A percentile compares a stretch with the other conserved stretches of the same genome.
phyloP scores from a whole-genome alignment of 169 alveolate genomes.

The Plasmodium cynomolgi region DNA sequence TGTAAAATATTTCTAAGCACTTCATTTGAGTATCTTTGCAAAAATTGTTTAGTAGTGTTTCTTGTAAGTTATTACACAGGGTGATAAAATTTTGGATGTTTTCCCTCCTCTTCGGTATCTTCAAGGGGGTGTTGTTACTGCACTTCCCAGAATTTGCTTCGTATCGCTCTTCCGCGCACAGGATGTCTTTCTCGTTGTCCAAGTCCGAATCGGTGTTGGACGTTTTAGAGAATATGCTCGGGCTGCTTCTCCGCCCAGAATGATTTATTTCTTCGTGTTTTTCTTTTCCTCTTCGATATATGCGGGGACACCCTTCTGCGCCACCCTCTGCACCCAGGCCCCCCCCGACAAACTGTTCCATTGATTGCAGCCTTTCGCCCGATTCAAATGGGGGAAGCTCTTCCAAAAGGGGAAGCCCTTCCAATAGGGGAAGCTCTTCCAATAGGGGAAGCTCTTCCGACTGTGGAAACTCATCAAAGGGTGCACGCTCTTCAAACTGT shows the following conservation, averaged over 20 bases:
- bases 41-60: slow-evolving; percentile 60
- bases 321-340: background rate
- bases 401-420: no score
- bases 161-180: background rate
- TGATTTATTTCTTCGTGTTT: background rate
- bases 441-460: background rate
- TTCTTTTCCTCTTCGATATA: background rate
- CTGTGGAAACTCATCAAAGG: background rate
- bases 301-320: background rate
- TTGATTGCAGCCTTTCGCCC: background rate
- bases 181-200: background rate
- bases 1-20: slow-evolving; percentile 61
- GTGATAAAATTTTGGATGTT: slow-evolving; percentile 37
- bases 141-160: background rate
- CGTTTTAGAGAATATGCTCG: background rate
- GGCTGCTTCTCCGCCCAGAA: background rate
- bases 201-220: background rate
- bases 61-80: slow-evolving; percentile 72
- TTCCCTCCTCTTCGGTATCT: background rate
- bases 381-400: background rate
- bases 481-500: background rate
- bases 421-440: no score
- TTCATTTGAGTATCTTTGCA: slow-evolving; percentile 69
- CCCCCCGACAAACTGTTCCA: background rate
- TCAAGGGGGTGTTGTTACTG: slow-evolving; percentile 3